Evolutionary conservation across 164 flowering plant genomes (phyloP).

Genomic region (Kingdonia uniflora): DNA sequence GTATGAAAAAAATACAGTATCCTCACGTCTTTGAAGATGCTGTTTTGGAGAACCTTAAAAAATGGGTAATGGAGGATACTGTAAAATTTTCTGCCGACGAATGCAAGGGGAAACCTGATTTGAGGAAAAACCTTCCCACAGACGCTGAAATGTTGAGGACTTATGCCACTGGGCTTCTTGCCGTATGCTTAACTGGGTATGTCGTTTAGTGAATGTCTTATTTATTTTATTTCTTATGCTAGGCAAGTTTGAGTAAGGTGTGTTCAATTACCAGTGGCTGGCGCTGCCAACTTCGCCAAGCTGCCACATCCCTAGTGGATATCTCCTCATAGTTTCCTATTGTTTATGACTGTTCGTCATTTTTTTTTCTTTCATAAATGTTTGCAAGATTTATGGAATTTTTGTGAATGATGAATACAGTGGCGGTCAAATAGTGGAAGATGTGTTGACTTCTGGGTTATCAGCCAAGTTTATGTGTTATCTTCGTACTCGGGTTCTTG

Average conservation of each 20-base stretch:
- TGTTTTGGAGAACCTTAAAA: conserved; percentile 65
- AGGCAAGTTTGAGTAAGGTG: too few relatives aligned
- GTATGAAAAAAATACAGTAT: conserved; percentile 43
- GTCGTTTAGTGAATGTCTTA: conserved; percentile 2
- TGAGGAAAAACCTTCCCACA: conserved; percentile 35
- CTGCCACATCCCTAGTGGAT: not conserved
- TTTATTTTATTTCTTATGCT: too few relatives aligned
- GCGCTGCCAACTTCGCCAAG: too few relatives aligned
- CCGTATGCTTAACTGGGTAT: conserved; percentile 70
- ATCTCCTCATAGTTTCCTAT: not conserved
- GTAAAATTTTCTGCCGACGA: conserved; percentile 32
- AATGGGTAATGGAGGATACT: conserved; percentile 76
- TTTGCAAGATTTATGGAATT: too few relatives aligned
- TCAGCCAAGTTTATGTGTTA: conserved; percentile 89
- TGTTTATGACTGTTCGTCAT: conserved; percentile 2
- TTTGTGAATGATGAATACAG: conserved; percentile 24
- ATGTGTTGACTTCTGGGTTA: conserved; percentile 81
- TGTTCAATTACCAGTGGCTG: too few relatives aligned
- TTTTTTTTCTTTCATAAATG: not conserved
- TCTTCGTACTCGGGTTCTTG: conserved; percentile 79
- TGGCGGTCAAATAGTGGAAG: conserved; percentile 78
- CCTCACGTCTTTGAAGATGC: conserved; percentile 81
- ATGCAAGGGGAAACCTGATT: conserved; percentile 26
- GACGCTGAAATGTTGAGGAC: conserved; percentile 80
- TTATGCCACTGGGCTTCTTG: conserved; percentile 90